These are phyloP conservation scores for Naematelia aurantialba DNA, from an alignment of 768 basidiomycete genomes.

Conservation along the genomic window DNA sequence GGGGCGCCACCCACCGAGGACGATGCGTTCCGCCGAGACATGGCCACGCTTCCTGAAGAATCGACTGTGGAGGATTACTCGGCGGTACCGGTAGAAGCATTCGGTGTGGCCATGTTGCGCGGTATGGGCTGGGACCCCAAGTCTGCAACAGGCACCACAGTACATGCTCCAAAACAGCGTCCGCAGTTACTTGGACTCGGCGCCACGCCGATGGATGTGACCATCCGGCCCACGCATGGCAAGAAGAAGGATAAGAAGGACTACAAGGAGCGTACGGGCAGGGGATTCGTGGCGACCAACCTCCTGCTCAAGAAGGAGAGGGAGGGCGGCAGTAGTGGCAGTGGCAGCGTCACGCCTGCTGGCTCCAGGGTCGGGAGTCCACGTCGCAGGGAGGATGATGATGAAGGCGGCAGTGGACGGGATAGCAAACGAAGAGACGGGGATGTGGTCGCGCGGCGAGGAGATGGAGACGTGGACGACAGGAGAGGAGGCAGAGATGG, in stretches of 20 bases:
- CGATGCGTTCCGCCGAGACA: constrained; percentile 79
- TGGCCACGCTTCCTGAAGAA: constrained; percentile 60
- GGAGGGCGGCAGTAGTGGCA: constrained; percentile 37
- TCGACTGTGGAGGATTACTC: constrained; percentile 81
- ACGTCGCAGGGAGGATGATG: constrained; percentile 14
- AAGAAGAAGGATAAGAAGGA: constrained; percentile 48
- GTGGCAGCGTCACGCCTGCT: constrained; percentile 4
- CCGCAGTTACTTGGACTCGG: constrained; percentile 89
- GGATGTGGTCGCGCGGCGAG: constrained; percentile 10
- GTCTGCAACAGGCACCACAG: constrained; percentile 63
- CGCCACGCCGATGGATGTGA: constrained; percentile 75
- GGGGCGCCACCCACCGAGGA: constrained; percentile 62
- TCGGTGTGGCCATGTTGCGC: constrained; percentile 84
- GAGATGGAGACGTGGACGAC: constrained; percentile 17
- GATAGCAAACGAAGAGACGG: constrained; percentile 24
- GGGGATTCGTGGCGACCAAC: constrained; percentile 68
- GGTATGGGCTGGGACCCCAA: constrained; percentile 89
- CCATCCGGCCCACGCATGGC: constrained; percentile 57
- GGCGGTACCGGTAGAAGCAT: constrained; percentile 84
- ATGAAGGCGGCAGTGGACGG: constrained; percentile 23
- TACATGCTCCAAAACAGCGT: constrained; percentile 75
- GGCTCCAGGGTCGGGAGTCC: constrained; percentile 18
- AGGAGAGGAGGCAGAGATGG: constrained; percentile 10
- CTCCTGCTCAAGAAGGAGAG: constrained; percentile 65
- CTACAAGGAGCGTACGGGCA: constrained; percentile 57